Percentiles rank a stretch among this genome's conserved stretches.
Evolutionary conservation across 208 protist species (phyloP).

Genomic region (Wallacemonas sp.): DNA sequence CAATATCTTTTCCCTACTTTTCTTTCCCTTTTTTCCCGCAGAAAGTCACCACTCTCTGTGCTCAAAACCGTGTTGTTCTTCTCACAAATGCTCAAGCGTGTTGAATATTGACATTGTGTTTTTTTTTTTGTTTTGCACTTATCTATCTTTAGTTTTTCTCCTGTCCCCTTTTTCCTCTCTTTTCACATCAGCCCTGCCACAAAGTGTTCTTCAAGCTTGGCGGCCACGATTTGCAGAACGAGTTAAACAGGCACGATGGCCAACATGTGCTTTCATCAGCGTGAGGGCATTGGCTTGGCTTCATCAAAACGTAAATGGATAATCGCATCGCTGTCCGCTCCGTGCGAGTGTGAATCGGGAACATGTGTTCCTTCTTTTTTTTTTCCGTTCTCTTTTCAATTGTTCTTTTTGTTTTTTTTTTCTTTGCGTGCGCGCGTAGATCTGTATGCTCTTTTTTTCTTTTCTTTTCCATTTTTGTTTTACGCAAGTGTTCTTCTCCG

Average conservation of each 20-base stretch:
- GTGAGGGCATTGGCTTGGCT: neutral
- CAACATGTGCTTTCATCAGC: neutral
- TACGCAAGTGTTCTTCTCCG: neutral
- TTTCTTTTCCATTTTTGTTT: neutral
- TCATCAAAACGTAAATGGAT: neutral
- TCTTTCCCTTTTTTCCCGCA: too few species aligned
- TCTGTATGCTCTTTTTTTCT: neutral
- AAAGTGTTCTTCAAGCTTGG: too few species aligned
- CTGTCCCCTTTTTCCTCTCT: too few species aligned
- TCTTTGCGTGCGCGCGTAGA: neutral
- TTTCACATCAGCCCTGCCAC: too few species aligned
- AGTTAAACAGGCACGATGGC: slow-evolving; percentile 3
- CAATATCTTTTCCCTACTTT: too few species aligned
- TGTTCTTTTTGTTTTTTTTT: neutral
- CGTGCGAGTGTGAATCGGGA: neutral
- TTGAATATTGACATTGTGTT: too few species aligned
- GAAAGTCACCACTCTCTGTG: too few species aligned
- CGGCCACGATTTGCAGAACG: too few species aligned
- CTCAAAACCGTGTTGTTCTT: too few species aligned
- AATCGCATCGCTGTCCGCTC: neutral
- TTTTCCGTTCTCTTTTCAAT: neutral
- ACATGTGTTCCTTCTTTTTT: neutral
- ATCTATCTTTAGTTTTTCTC: too few species aligned
- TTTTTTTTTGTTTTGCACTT: too few species aligned
- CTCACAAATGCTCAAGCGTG: too few species aligned